Evolutionary conservation across 768 basidiomycete genomes (phyloP), one percentile per base, ranked within the genome.

Genomic region (Boletellus emodensis): DNA sequence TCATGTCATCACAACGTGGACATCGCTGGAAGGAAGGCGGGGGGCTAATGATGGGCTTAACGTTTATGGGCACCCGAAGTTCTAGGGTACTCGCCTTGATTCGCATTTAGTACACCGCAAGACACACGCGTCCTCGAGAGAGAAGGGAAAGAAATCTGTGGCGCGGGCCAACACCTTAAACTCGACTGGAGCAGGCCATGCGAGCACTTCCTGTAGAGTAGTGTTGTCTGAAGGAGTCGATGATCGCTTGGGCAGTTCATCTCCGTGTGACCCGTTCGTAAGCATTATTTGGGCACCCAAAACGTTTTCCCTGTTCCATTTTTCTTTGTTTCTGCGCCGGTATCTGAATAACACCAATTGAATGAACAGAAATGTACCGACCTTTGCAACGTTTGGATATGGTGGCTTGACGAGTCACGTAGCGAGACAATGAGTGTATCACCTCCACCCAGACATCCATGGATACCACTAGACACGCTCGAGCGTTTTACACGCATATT

Each of bases 141-240:
- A 59, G 30, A 73, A 67, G 1, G 86, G 86, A 56, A 73, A 76
- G 58, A 79, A 85, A 57, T 83, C 81, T 9, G 79, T 58, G 3
- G 76, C 72, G 17, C 76, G 77, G 6, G 78, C 84, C 10, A 68
- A 57, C 20, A 85, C 61, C 35, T 64, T 71, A 50, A 75, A 78
- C 37, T 63, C 69, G 14, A 63, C 64, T 4, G 77, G 71, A 36
- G 61, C 62, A 20, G 66, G 56, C 24, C 54, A 51, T 13, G 61
- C 49, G 8, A 65, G 55, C 36, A 79, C 60, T 49, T 79, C 70
- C 51, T 71, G 60, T 42, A 81, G 68, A 15, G 69, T 68, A 44
- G 57, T 63, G 24, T n/a, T 24, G 10, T 45, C 26, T 26, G 24
- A 44, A 15, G 11, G 14, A n/a, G 28, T 34, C 9, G 39, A 24